Base-by-base conservation (phyloP, 2,329 filamentous ascomycete species). In the Venturia carpophila region DNA sequence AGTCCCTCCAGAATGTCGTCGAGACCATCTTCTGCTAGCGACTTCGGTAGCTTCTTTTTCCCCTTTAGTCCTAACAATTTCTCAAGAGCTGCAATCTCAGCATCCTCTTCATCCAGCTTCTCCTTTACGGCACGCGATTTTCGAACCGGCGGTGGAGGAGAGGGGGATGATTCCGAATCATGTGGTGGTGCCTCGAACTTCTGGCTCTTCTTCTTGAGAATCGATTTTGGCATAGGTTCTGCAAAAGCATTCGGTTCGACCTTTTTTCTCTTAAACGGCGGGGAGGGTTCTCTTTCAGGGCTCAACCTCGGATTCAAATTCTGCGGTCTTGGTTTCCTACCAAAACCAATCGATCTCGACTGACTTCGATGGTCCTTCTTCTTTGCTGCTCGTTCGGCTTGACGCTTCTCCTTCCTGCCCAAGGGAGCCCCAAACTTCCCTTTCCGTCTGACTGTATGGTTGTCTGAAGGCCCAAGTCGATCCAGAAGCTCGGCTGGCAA, bases 1-100 rank as follows among this genome's bases (percentile, higher is more conserved):
- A 93, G 70, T 1, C 88, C 89, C 10, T 85, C 88, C 24, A 97
- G 78, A 3, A 99, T 75, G 65, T 90, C 88, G 52, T 87, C 91
- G 1, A 97, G 78, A 0, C 92, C 93, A 72, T 97, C 92, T 7
- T 96, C 90, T 24, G 85, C 83, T 70, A 92, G 91, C 0, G 86
- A 81, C 69, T 89, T 88, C 0, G 87, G 87, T 5, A 91, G 75
- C 41, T 84, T 87, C 71, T 91, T 95, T 67, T 88, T 88, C 30
- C 86, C 85, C 72, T 87, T 90, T 42, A 97, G 82, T 0, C 94
- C 93, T 3, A 99, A 79, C 71, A 90, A 95, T 74, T 88, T 92
- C 77, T 99, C 94, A 41, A 97, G 79, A 2, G 87, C 87, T 24
- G 88, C 87, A 69, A 99, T 97, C 70, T 96, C 91, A 1, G 87